Evolutionary conservation across 2,329 filamentous ascomycete species (phyloP).

Genomic region (Metarhizium brunneum): DNA sequence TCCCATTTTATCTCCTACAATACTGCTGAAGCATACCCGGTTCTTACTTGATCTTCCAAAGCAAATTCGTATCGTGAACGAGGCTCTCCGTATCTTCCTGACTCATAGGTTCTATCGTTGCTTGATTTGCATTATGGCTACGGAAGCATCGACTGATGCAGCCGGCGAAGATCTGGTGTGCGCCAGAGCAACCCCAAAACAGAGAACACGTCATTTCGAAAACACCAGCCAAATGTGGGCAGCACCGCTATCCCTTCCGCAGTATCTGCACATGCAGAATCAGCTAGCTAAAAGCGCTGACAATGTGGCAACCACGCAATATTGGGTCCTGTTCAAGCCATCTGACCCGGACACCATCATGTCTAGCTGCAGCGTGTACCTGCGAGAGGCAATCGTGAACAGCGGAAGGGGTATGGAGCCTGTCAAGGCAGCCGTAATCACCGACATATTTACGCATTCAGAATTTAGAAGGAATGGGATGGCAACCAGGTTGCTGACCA

Average conservation of each 20-base stretch:
- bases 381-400: slow-evolving; percentile 12
- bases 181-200: slow-evolving; percentile 6
- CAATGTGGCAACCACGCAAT: slow-evolving; percentile 6
- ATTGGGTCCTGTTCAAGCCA: slow-evolving; percentile 22
- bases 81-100: neutral
- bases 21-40: neutral
- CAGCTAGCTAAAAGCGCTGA: slow-evolving; percentile 5
- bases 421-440: slow-evolving; percentile 21
- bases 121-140: neutral
- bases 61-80: neutral
- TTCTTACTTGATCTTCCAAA: neutral
- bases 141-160: neutral
- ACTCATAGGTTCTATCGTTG: neutral
- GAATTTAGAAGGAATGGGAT: slow-evolving; percentile 23
- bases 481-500: slow-evolving; percentile 23
- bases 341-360: slow-evolving; percentile 20
- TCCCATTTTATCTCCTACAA: neutral
- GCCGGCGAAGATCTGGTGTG: slow-evolving; percentile 7
- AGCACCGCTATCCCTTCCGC: slow-evolving; percentile 7
- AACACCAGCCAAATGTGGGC: slow-evolving; percentile 12
- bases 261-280: slow-evolving; percentile 10
- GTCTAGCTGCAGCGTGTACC: slow-evolving; percentile 23
- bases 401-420: slow-evolving; percentile 13
- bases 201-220: slow-evolving; percentile 11
- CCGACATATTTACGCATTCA: slow-evolving; percentile 26